Evolutionary conservation across 225 moss, liverwort and hornwort species (phyloP).

Genomic region (Sphagnum contortum): DNA sequence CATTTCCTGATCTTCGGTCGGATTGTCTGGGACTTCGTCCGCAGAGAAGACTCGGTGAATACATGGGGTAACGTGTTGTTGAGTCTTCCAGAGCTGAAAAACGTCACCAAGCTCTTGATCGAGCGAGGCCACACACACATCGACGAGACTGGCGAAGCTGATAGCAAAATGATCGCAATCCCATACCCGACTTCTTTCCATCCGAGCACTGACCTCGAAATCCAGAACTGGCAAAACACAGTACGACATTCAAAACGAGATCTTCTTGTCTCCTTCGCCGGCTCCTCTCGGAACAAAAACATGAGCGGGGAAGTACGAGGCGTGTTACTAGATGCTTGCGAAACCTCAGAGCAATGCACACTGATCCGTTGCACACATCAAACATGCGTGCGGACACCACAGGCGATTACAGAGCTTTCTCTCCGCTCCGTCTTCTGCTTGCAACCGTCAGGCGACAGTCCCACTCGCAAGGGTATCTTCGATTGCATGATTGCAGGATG

Average conservation of each 20-base stretch:
- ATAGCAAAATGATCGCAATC: slow-evolving; percentile 22
- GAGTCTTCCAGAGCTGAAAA: slow-evolving; percentile 25
- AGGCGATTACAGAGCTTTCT: slow-evolving; percentile 31
- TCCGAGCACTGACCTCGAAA: slow-evolving; percentile 42
- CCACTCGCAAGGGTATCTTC: slow-evolving; percentile 77
- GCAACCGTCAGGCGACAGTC: slow-evolving; percentile 80
- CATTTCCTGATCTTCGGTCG: slow-evolving; percentile 72
- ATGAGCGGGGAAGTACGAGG: slow-evolving; percentile 33
- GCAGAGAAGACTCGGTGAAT: not conserved
- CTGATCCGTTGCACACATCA: slow-evolving; percentile 25
- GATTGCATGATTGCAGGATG: slow-evolving; percentile 70
- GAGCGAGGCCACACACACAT: slow-evolving; percentile 34
- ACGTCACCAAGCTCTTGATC: slow-evolving; percentile 64
- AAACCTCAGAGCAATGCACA: slow-evolving; percentile 15
- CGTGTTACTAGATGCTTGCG: slow-evolving; percentile 50
- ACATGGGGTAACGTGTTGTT: slow-evolving; percentile 70
- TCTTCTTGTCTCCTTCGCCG: slow-evolving; percentile 41
- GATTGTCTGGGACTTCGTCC: slow-evolving; percentile 72
- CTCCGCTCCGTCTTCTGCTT: slow-evolving; percentile 67
- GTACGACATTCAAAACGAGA: slow-evolving; percentile 26
- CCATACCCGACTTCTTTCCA: slow-evolving; percentile 98
- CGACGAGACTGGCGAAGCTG: not conserved
- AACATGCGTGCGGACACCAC: slow-evolving; percentile 43
- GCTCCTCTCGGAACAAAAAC: slow-evolving; percentile 25
- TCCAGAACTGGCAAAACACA: slow-evolving; percentile 51